phyloP scores from a whole-genome alignment of 1,139 yeast genomes.

The Yamadazyma mexicana region DNA sequence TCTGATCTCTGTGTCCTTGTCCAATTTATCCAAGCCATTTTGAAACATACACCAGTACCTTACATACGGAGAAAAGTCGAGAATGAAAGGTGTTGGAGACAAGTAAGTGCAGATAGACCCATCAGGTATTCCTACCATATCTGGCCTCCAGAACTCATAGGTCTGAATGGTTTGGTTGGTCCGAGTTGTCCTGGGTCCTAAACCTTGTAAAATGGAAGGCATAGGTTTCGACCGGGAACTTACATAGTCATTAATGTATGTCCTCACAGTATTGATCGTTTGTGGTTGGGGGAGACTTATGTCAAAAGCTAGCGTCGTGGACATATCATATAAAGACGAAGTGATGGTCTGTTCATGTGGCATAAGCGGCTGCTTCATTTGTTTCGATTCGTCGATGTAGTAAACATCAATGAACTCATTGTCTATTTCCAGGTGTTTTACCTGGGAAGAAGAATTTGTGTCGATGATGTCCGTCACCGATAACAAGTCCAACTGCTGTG shows the following conservation, averaged over 20 bases:
- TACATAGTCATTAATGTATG: constrained; percentile 19
- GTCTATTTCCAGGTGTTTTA: constrained; percentile 32
- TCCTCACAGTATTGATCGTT: constrained; percentile 18
- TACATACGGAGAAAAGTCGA: constrained; percentile 36
- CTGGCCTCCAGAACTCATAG: constrained; percentile 17
- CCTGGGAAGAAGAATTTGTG: constrained; percentile 31
- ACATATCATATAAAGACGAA: background rate
- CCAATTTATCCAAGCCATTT: constrained; percentile 25
- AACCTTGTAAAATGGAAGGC: constrained; percentile 19
- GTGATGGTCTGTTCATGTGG: constrained; percentile 35
- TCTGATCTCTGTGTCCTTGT: constrained; percentile 22
- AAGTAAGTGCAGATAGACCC: constrained; percentile 21
- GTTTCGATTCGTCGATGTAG: constrained; percentile 26
- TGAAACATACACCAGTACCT: constrained; percentile 40
- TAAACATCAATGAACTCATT: constrained; percentile 41
- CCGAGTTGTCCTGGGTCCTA: constrained; percentile 18
- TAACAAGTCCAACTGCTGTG: constrained; percentile 27
- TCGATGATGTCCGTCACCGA: constrained; percentile 43
- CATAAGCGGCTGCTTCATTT: constrained; percentile 21
- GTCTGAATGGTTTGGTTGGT: constrained; percentile 9
- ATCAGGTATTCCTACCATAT: constrained; percentile 27
- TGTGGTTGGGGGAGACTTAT: constrained; percentile 3
- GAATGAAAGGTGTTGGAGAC: constrained; percentile 19
- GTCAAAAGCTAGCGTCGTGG: background rate
- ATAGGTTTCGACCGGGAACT: constrained; percentile 28